Conservation (phyloP, 805 yeast species). For the Lipomyces starkeyi region DNA sequence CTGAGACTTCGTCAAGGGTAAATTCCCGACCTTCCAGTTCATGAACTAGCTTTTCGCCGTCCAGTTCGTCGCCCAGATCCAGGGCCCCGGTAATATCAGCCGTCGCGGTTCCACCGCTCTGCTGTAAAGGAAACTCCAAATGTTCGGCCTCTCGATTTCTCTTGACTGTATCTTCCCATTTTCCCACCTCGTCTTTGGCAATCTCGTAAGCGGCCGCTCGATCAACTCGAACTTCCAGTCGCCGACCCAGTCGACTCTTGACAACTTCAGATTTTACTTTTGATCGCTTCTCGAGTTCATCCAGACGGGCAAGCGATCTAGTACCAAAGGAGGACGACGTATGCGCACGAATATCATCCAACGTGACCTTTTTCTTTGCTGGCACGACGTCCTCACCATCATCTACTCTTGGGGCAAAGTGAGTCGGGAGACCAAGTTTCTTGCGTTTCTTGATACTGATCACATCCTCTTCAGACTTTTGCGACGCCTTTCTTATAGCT, state of each 20-base stretch:
- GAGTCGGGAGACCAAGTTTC: slow-evolving; percentile 15
- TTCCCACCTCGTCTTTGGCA: slow-evolving; percentile 81
- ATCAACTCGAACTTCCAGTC: slow-evolving; percentile 84
- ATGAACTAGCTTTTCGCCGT: slow-evolving; percentile 66
- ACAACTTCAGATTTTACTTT: slow-evolving; percentile 53
- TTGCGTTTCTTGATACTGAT: slow-evolving; percentile 11
- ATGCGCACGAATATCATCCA: slow-evolving; percentile 64
- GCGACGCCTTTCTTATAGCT: slow-evolving; percentile 75
- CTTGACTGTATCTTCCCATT: slow-evolving; percentile 86
- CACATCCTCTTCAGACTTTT: slow-evolving; percentile 10
- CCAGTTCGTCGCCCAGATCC: slow-evolving; percentile 39
- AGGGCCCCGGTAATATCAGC: slow-evolving; percentile 13
- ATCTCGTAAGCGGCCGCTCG: slow-evolving; percentile 89
- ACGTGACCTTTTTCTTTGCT: slow-evolving; percentile 48
- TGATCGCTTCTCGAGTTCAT: slow-evolving; percentile 41
- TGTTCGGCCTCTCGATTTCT: slow-evolving; percentile 85
- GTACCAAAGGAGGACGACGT: slow-evolving; percentile 65
- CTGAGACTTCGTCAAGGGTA: slow-evolving; percentile 76
- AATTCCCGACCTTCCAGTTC: slow-evolving; percentile 77
- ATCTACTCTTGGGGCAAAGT: slow-evolving; percentile 14
- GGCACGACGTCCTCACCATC: slow-evolving; percentile 33
- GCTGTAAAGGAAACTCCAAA: slow-evolving; percentile 71
- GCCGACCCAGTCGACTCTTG: slow-evolving; percentile 81
- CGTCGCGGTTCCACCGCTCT: slow-evolving; percentile 41
- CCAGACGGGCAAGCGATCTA: slow-evolving; percentile 57